Conservation (phyloP, 306 rosid genomes). For the Comarum palustre region DNA sequence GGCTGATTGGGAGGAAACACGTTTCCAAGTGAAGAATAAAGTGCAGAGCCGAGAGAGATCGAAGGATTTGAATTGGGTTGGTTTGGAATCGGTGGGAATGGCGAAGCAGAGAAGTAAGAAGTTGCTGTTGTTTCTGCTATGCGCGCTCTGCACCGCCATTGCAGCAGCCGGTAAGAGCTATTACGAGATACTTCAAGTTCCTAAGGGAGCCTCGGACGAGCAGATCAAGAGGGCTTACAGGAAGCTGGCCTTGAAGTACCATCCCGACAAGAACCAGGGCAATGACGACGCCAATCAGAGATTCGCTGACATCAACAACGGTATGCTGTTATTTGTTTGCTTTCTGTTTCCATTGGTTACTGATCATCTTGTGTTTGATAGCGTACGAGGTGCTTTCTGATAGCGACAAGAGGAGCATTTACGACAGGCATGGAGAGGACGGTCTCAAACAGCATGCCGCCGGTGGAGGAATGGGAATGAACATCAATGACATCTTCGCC, state of each 20-base stretch:
- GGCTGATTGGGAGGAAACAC: slow-evolving; percentile 55
- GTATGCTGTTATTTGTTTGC: slow-evolving; percentile 20
- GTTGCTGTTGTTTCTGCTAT: slow-evolving; percentile 42
- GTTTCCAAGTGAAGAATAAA: slow-evolving; percentile 33
- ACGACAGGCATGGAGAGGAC: slow-evolving; percentile 88
- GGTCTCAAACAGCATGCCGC: slow-evolving; percentile 98
- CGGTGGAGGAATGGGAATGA: slow-evolving; percentile 78
- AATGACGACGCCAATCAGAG: slow-evolving; percentile 84
- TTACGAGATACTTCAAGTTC: slow-evolving; percentile 79
- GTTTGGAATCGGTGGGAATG: slow-evolving; percentile 31
- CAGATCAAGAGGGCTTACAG: slow-evolving; percentile 96
- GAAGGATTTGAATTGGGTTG: neutral
- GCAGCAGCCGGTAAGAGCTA: slow-evolving; percentile 86
- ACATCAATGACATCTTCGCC: slow-evolving; percentile 80
- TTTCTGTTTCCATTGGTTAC: neutral
- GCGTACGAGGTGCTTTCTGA: slow-evolving; percentile 92
- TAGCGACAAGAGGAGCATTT: slow-evolving; percentile 74
- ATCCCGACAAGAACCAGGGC: slow-evolving; percentile 94
- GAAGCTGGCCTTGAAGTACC: slow-evolving; percentile 92
- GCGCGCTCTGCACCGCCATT: slow-evolving; percentile 59
- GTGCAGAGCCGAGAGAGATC: too few species aligned
- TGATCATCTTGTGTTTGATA: slow-evolving; percentile 3
- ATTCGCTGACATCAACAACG: slow-evolving; percentile 88
- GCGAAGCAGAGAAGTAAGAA: slow-evolving; percentile 54
- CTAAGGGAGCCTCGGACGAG: slow-evolving; percentile 81